Conservation (phyloP, 139 green algal genomes). For the Chlamydomonas sphaeroides region DNA sequence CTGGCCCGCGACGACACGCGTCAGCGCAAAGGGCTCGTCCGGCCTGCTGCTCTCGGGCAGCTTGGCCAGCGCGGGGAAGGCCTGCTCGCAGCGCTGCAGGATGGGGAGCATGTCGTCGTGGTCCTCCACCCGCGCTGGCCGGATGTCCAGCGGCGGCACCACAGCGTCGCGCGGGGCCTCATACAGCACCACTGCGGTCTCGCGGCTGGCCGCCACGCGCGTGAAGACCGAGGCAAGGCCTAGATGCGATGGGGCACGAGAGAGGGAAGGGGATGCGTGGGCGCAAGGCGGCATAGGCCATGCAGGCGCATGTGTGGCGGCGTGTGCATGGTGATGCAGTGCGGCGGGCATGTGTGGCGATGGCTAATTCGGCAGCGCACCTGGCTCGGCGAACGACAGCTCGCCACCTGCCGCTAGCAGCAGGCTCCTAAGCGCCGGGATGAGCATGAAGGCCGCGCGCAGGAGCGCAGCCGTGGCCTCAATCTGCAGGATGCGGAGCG, state of each 20-base stretch:
- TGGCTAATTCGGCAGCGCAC: too few species aligned
- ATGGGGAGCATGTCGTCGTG: slow-evolving; percentile 76
- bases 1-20: slow-evolving; percentile 62
- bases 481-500: slow-evolving; percentile 45
- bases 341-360: too few species aligned
- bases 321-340: too few species aligned
- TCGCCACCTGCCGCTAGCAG: slow-evolving; percentile 49
- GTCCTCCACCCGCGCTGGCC: slow-evolving; percentile 65
- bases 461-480: slow-evolving; percentile 43
- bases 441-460: slow-evolving; percentile 22
- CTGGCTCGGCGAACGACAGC: slow-evolving; percentile 32
- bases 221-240: slow-evolving; percentile 23
- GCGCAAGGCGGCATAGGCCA: not conserved
- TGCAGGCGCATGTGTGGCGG: slow-evolving; percentile 9
- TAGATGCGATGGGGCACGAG: not conserved
- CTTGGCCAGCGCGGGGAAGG: slow-evolving; percentile 56
- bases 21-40: slow-evolving; percentile 70
- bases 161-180: slow-evolving; percentile 9
- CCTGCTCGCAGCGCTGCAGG: slow-evolving; percentile 45
- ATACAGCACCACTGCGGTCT: slow-evolving; percentile 28
- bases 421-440: slow-evolving; percentile 34
- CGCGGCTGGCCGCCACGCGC: not conserved
- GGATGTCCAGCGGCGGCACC: slow-evolving; percentile 54
- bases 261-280: not conserved
- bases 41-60: slow-evolving; percentile 61